phyloP scores from a whole-genome alignment of 2,329 filamentous ascomycete species.

The Ceratocystiopsis minuta region DNA sequence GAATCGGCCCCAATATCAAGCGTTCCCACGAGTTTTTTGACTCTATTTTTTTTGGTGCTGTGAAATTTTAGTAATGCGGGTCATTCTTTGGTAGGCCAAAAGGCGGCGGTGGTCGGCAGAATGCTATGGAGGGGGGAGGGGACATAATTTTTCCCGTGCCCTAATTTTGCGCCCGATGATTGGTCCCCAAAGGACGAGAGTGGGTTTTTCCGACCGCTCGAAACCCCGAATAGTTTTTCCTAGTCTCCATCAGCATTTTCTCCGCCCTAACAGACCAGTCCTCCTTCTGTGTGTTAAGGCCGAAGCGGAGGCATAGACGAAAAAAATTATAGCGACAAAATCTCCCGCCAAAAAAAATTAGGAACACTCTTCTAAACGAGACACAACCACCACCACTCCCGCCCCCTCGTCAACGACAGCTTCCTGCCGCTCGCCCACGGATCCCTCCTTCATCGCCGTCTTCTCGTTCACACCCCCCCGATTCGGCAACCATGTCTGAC shows the following conservation, averaged over 20 bases:
- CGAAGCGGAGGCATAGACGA: no score
- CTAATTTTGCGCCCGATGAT: constrained; percentile 4
- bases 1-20: not conserved
- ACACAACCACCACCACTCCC: no score
- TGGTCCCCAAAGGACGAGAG: not conserved
- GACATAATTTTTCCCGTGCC: constrained; percentile 6
- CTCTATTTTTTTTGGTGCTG: constrained; percentile 10
- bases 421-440: no score
- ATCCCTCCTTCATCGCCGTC: no score
- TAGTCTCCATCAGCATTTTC: not conserved
- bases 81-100: not conserved
- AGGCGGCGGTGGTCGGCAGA: not conserved
- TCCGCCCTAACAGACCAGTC: constrained; percentile 1
- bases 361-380: no score
- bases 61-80: no score
- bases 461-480: no score
- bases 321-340: no score
- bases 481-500: constrained; percentile 56
- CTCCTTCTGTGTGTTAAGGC: constrained; percentile 1
- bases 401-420: no score
- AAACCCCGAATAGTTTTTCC: not conserved
- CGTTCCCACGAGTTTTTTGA: not conserved
- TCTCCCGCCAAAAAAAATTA: no score
- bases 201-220: constrained; percentile 1
- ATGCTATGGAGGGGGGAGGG: constrained; percentile 2